Percentiles rank a stretch among this genome's conserved stretches.
phyloP scores from a whole-genome alignment of 1,284 basidiomycete genomes.

The Cryptococcus neoformans region DNA sequence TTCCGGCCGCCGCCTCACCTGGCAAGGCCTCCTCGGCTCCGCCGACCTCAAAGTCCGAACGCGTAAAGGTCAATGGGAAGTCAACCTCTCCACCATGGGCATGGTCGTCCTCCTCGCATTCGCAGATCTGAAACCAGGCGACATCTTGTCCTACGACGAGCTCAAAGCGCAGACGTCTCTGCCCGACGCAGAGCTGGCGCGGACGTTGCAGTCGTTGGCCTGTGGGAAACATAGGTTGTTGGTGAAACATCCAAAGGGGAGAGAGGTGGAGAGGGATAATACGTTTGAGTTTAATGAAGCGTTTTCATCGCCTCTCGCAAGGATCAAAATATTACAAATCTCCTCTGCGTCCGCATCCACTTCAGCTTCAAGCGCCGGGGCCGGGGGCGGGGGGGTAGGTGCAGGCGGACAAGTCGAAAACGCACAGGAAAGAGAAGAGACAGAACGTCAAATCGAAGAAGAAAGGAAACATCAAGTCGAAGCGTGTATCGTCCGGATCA shows the following conservation, averaged over 20 bases:
- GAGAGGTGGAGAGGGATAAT: constrained; percentile 74
- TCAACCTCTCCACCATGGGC: constrained; percentile 91
- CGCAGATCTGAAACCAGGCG: constrained; percentile 65
- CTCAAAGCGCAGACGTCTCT: constrained; percentile 64
- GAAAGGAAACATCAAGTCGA: constrained; percentile 88
- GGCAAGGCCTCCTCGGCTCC: constrained; percentile 90
- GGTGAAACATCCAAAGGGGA: constrained; percentile 83
- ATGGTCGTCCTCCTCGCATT: constrained; percentile 87
- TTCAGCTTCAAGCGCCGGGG: no score
- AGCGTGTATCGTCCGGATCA: constrained; percentile 94
- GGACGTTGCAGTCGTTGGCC: constrained; percentile 91
- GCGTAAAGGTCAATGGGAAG: constrained; percentile 74
- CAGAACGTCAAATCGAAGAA: constrained; percentile 85
- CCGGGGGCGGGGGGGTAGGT: no score
- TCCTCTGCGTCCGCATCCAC: no score
- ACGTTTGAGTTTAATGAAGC: constrained; percentile 83
- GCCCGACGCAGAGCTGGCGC: constrained; percentile 73
- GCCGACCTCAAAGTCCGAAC: constrained; percentile 86
- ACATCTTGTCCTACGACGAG: constrained; percentile 58
- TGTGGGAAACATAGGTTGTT: constrained; percentile 96
- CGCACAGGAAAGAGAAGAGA: constrained; percentile 84
- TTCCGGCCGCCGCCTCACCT: constrained; percentile 84
- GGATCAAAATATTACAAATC: constrained; percentile 92
- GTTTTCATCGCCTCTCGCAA: constrained; percentile 76
- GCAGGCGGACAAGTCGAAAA: constrained; percentile 74